These are phyloP conservation scores for Coemansia sp. DNA, from an alignment of 192 early-diverging fungal species.

Conservation along the genomic window DNA sequence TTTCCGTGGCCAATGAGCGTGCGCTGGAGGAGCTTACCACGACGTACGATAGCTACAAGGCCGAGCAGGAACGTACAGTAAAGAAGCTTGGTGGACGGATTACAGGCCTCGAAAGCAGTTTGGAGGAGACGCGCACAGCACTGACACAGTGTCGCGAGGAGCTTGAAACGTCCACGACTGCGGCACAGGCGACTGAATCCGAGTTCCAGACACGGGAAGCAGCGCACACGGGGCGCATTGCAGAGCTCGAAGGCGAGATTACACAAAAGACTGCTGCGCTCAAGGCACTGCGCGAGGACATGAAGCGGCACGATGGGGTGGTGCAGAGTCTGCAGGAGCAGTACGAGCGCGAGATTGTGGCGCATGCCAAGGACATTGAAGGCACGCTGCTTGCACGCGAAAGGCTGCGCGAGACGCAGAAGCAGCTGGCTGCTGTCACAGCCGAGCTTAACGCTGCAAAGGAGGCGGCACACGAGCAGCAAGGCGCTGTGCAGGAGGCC, in stretches of 20 bases:
- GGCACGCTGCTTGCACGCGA: conserved; percentile 47
- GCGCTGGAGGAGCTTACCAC: conserved; percentile 63
- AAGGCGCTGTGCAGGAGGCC: conserved; percentile 30
- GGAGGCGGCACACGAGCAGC: conserved; percentile 12
- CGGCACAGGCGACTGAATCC: conserved; percentile 49
- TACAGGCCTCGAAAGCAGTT: conserved; percentile 29
- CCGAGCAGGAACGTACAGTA: conserved; percentile 47
- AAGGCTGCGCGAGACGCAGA: conserved; percentile 36
- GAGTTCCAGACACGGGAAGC: conserved; percentile 49
- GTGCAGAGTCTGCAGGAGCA: conserved; percentile 62
- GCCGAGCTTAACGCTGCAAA: conserved; percentile 25
- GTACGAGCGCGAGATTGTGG: conserved; percentile 68
- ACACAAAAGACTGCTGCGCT: conserved; percentile 26
- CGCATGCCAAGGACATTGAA: conserved; percentile 62
- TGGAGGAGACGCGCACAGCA: conserved; percentile 25
- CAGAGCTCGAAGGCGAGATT: conserved; percentile 19
- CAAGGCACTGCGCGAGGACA: conserved; percentile 52
- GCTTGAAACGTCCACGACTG: conserved; percentile 15
- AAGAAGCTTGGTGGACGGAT: conserved; percentile 28
- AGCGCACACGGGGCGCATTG: conserved; percentile 28
- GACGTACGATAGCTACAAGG: conserved; percentile 69
- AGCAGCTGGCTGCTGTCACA: conserved; percentile 12
- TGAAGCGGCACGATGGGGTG: conserved; percentile 53
- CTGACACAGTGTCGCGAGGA: conserved; percentile 25
- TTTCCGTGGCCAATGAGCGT: conserved; percentile 59